These are phyloP conservation scores for Serpula lacrymans DNA, from an alignment of 768 basidiomycete genomes.

Conservation along the genomic window DNA sequence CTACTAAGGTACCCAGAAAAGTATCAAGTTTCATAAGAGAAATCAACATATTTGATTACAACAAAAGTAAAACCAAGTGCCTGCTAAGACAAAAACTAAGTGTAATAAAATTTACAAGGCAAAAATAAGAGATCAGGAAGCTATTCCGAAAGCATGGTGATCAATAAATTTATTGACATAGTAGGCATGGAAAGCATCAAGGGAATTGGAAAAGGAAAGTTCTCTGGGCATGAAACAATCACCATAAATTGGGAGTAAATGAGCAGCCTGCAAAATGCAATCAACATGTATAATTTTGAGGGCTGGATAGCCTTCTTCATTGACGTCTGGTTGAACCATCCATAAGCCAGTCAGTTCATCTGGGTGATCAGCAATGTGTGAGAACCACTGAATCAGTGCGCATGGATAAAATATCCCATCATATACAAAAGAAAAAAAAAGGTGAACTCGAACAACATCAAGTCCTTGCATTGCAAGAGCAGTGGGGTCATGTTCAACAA, in stretches of 20 bases:
- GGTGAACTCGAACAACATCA: slow-evolving; percentile 18
- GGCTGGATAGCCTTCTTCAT: slow-evolving; percentile 3
- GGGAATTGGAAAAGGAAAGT: slow-evolving; percentile 9
- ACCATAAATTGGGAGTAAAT: slow-evolving; percentile 16
- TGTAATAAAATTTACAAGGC: neutral
- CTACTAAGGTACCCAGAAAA: too few species aligned
- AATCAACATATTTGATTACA: too few species aligned
- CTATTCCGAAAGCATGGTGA: slow-evolving; percentile 22
- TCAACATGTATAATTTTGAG: slow-evolving; percentile 19
- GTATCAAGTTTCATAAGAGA: too few species aligned
- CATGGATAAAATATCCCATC: slow-evolving; percentile 16
- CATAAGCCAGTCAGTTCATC: slow-evolving; percentile 25
- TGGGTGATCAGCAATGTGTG: slow-evolving; percentile 15
- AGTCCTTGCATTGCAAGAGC: slow-evolving; percentile 20
- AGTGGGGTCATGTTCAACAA: slow-evolving; percentile 14
- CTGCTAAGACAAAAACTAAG: too few species aligned
- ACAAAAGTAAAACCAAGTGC: too few species aligned
- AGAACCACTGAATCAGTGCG: slow-evolving; percentile 24
- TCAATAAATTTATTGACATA: slow-evolving; percentile 28
- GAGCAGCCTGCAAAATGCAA: slow-evolving; percentile 16
- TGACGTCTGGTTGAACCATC: slow-evolving; percentile 25
- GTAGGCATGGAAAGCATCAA: slow-evolving; percentile 18
- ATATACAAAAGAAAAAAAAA: slow-evolving; percentile 23
- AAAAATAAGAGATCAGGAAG: slow-evolving; percentile 9
- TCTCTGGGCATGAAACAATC: slow-evolving; percentile 10